Evolutionary conservation across 169 alveolate species (phyloP), one percentile per base, ranked within the genome.

Genomic region (Plasmodium gonderi): DNA sequence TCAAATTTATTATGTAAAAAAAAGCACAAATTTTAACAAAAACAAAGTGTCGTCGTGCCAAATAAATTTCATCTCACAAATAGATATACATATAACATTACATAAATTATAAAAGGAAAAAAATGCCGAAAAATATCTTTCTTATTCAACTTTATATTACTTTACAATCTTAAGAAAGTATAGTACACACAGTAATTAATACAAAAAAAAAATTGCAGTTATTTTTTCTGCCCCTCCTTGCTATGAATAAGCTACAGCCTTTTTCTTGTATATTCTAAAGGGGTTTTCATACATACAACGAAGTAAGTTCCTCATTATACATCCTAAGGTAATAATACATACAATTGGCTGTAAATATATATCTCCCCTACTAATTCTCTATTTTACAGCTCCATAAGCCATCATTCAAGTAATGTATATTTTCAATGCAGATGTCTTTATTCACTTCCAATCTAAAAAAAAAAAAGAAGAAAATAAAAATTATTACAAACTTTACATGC

Each of bases 401-500:
- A 91, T 99, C 99, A 90, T 97, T 96, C 75, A 99, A 91, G 87
- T 95, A 97, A 89, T 97, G 99, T 75, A 97, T 77, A 67, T 96
- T 96, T 91, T 98, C 99, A 45, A 99, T 97, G 80, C 99, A 98
- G 20, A 98, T 95, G 44, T 98, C 99, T 91, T 97, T 96, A 95
- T 97, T 97, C 54, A 94, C 91, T 31, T 94, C 95, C 60, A 96
- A 93, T 31, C 98, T 96, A 79, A 78, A 72, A 42, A 6, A 31
- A 31, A 64, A 85, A 33, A 80, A 51, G 14, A 23, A 45, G 17
- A 20, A 74, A 9, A 33, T 74, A 45, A 36, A 5, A 3, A 17
- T 64, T 51, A 44, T n/a, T n/a, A n/a, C n/a, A n/a, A n/a, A n/a
- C n/a, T n/a, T 14, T 40, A 2, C 20, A 20, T 8, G 65, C 29